Percentiles rank a stretch among this genome's conserved stretches.
phyloP scores from a whole-genome alignment of 1,139 yeast genomes.

The Hansenula sp. region DNA sequence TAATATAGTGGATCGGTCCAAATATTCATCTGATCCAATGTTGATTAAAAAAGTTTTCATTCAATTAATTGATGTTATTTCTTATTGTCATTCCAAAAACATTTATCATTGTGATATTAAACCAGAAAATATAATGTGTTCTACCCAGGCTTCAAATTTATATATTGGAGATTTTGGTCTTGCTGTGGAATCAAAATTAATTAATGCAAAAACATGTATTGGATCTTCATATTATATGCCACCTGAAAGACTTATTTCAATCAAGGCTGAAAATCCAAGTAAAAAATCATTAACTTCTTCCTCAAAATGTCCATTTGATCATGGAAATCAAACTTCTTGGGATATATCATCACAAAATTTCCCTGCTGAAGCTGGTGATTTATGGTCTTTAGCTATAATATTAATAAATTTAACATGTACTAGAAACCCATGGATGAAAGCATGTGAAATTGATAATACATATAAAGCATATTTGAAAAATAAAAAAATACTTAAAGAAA shows the following conservation, averaged over 20 bases:
- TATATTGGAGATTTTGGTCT: constrained; percentile 84
- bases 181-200: constrained; percentile 55
- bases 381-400: constrained; percentile 86
- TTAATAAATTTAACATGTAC: constrained; percentile 77
- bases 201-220: constrained; percentile 72
- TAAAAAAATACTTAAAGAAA: constrained; percentile 14
- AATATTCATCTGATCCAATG: constrained; percentile 44
- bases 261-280: constrained; percentile 21
- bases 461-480: constrained; percentile 48
- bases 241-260: constrained; percentile 69
- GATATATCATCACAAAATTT: constrained; percentile 10
- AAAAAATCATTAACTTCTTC: background rate
- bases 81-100: constrained; percentile 60
- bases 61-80: constrained; percentile 70
- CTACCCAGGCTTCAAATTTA: constrained; percentile 54
- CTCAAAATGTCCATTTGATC: constrained; percentile 23
- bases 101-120: constrained; percentile 88
- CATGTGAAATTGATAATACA: constrained; percentile 59
- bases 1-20: constrained; percentile 65
- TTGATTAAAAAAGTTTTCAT: constrained; percentile 68
- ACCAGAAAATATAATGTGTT: constrained; percentile 81
- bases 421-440: constrained; percentile 90
- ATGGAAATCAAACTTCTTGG: constrained; percentile 4
- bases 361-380: constrained; percentile 78
- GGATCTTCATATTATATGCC: constrained; percentile 94